Evolutionary conservation across 176 grass and related monocot genomes (phyloP).

Genomic region (Raddia distichophylla): DNA sequence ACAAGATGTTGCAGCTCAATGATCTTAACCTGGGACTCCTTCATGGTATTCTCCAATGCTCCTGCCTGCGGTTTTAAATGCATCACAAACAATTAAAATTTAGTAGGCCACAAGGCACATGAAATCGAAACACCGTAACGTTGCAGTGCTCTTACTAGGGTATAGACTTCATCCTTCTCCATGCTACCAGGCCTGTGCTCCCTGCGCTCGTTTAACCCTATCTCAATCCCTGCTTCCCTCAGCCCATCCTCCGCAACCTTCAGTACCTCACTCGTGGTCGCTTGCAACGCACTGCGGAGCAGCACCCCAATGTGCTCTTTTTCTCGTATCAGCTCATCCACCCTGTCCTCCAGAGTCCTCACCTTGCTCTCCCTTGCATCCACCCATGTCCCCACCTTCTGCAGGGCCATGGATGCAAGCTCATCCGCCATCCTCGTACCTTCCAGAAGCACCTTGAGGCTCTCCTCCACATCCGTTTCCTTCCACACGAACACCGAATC

Average conservation of each 20-base stretch:
- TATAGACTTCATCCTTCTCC: constrained; percentile 82
- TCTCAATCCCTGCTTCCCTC: constrained; percentile 79
- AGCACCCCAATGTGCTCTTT: constrained; percentile 90
- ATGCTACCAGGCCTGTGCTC: constrained; percentile 45
- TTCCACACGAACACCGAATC: constrained; percentile 82
- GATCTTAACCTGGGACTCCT: constrained; percentile 93
- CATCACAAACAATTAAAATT: constrained; percentile 30
- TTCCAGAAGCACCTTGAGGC: constrained; percentile 72
- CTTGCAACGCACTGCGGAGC: constrained; percentile 70
- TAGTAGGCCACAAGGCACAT: background rate
- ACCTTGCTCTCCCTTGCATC: constrained; percentile 52
- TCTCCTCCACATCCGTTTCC: constrained; percentile 71
- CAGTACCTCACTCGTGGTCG: constrained; percentile 69
- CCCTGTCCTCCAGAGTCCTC: constrained; percentile 51
- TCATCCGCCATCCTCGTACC: constrained; percentile 65
- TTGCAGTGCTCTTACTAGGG: constrained; percentile 50
- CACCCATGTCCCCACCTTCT: constrained; percentile 61
- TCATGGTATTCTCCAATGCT: constrained; percentile 87
- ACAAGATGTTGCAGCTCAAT: constrained; percentile 95
- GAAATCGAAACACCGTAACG: constrained; percentile 8
- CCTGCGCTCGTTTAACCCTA: constrained; percentile 56
- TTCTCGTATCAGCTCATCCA: constrained; percentile 60
- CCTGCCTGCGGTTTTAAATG: constrained; percentile 64
- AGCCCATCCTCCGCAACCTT: constrained; percentile 88
- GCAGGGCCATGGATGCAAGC: constrained; percentile 49